Base-by-base conservation (phyloP, 352 stramenopile genomes). In the Phytophthora quininea region DNA sequence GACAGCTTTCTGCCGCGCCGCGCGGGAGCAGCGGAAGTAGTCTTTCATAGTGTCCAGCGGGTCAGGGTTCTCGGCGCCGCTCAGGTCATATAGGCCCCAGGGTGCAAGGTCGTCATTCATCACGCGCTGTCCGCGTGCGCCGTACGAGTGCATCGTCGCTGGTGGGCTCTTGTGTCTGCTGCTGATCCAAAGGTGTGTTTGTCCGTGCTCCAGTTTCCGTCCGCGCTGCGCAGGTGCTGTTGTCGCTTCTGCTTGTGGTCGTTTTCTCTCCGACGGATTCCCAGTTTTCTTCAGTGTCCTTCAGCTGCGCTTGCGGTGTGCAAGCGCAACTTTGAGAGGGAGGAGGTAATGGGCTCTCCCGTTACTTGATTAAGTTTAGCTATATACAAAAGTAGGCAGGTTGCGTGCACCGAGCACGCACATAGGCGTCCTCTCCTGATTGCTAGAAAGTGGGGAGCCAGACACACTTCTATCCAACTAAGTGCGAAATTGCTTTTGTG, bases 251-350 rank as follows among this genome's bases (percentile, higher is more conserved):
- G 45, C 37, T 12, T 0, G 43, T 8, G n/a, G 47, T 52, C 3
- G 30, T 14, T n/a, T 30, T 8, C 49, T 38, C 14, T n/a, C 54
- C 30, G 29, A 29, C 11, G n/a, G 11, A 19, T 58, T 58, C 37
- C 40, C 40, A 37, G 29, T 53, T 62, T 58, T 29, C 24, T 30
- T 58, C 29, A n/a, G 52, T 11, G n/a, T n/a, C 33, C n/a, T 58
- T 48, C 3, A 12, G 38, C 19, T 49, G 46, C 43, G 43, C 47
- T 57, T 50, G 37, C 33, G 31, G 19, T 35, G 15, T n/a, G 58
- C 57, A 49, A 51, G 24, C 27, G 60, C 45, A 57, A 54, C 45
- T 65, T 58, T 51, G 42, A 64, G 54, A 52, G 50, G 56, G 46
- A 43, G 54, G 64, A 73, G 46, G 59, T 58, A 58, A 62, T 29